phyloP scores from a whole-genome alignment of 2,329 filamentous ascomycete genomes.

The Claviceps lovelessii region DNA sequence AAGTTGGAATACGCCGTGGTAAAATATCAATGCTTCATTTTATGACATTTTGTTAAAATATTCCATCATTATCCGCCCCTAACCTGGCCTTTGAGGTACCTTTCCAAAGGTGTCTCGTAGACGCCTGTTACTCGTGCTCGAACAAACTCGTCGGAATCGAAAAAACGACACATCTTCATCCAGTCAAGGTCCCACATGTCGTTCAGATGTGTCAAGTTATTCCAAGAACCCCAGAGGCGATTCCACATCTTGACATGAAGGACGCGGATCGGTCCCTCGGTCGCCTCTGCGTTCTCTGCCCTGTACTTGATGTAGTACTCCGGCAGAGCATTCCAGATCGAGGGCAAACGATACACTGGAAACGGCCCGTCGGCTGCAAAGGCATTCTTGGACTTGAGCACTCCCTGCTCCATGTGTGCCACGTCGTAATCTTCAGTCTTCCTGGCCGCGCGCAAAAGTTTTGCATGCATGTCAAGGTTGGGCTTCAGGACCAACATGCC shows the following conservation, averaged over 20 bases:
- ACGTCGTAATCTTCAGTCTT: neutral
- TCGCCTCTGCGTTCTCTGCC: neutral
- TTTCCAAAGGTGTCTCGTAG: slow-evolving; percentile 1
- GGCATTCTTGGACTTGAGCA: slow-evolving; percentile 1
- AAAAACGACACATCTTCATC: slow-evolving; percentile 3
- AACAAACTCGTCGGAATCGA: slow-evolving; percentile 1
- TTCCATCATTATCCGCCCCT: too few species aligned
- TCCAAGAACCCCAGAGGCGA: slow-evolving; percentile 2
- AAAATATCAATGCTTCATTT: too few species aligned
- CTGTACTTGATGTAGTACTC: neutral
- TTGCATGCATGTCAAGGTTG: slow-evolving; percentile 1
- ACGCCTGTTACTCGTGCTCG: neutral
- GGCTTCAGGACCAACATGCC: slow-evolving; percentile 2
- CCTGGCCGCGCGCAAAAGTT: slow-evolving; percentile 1
- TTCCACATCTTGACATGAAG: slow-evolving; percentile 4
- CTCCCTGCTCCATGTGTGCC: slow-evolving; percentile 1
- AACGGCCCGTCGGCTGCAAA: slow-evolving; percentile 2
- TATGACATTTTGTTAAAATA: too few species aligned
- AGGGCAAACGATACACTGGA: neutral
- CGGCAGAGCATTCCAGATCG: slow-evolving; percentile 1
- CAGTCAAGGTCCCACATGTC: slow-evolving; percentile 3
- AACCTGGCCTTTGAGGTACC: neutral
- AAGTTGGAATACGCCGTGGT: too few species aligned
- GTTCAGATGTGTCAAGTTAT: slow-evolving; percentile 3
- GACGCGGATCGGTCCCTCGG: neutral